Conservation (phyloP, 371 early-diverging fungal species). For the Coelomomyces lativittatus region DNA sequence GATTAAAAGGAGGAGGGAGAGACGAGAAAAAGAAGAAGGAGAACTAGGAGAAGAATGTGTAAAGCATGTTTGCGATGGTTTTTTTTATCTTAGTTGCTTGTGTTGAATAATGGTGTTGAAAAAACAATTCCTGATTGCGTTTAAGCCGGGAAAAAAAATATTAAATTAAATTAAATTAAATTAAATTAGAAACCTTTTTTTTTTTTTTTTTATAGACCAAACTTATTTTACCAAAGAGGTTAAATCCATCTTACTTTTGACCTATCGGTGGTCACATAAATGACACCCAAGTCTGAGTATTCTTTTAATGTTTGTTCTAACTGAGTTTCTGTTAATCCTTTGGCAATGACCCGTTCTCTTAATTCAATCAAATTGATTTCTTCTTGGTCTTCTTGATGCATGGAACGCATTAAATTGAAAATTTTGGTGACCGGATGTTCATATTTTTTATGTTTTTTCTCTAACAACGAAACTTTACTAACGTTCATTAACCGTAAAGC, state of each 20-base stretch:
- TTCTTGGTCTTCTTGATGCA: constrained; percentile 13
- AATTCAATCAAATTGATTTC: constrained; percentile 21
- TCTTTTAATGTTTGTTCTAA: constrained; percentile 45
- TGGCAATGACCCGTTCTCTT: constrained; percentile 47
- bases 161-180: no score
- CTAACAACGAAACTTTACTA: constrained; percentile 34
- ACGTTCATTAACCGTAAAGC: constrained; percentile 80
- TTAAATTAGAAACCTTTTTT: no score
- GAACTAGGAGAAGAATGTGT: no score
- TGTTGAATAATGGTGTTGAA: no score
- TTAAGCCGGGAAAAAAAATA: no score
- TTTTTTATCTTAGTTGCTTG: no score
- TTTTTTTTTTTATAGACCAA: no score
- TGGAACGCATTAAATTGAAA: constrained; percentile 45
- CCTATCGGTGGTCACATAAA: constrained; percentile 48
- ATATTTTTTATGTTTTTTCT: not conserved
- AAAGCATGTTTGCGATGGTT: no score
- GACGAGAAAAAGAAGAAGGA: no score
- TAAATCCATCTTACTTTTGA: constrained; percentile 37
- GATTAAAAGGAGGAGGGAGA: no score
- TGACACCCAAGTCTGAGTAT: constrained; percentile 53
- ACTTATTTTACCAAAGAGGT: no score
- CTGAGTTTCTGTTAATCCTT: constrained; percentile 59
- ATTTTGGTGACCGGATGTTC: constrained; percentile 26
- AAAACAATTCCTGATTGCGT: no score